Base-by-base conservation (phyloP, 768 basidiomycete species). In the Hygrocybe punicea region DNA sequence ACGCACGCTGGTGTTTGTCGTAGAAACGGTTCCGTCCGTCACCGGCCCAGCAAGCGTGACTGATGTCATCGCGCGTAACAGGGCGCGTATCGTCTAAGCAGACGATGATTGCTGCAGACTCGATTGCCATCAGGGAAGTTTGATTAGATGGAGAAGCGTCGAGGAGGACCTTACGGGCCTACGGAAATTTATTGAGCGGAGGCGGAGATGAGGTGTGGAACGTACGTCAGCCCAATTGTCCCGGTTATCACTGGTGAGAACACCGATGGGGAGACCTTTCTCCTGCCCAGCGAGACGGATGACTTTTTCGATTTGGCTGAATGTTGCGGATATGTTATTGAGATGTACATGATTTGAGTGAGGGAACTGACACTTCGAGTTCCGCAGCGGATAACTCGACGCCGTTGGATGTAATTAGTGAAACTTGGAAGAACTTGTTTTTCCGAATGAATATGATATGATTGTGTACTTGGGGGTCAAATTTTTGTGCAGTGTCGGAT, bases 1-100 rank as follows among this genome's bases (percentile, higher is more conserved):
- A 78, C 87, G 34, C 68, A 93, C 92, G 65, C 67, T 98, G 91
- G 67, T 98, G 96, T 73, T 99, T 99, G 78, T 98, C 97, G 67
- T 87, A 98, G 79, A 89, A 99, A 58, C 96, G 78, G 70, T 96
- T 97, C 50, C 85, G 78, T 21, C 93, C 95, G 62, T 96, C 83
- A 33, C 94, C 96, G 21, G 86, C 86, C 94, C 96, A 98, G 49
- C 84, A 83, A 17, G 73, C 77, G 86, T 89, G 89, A 55, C 89
- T 89, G 11, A 89, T 78, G 25, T 91, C 85, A 61, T 96, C 90
- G 39, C 92, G 80, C 5, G 89, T 89, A 33, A 90, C 75, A 0
- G 96, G 96, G 37, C 79, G 79, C 10, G 81, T 81, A 68, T 93
- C 91, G 65, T 98, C 96, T 19, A 99, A 77, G 42, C 86, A 86